Conservation (phyloP, 2,329 filamentous ascomycete genomes). For the Colletotrichum plurivorum region DNA sequence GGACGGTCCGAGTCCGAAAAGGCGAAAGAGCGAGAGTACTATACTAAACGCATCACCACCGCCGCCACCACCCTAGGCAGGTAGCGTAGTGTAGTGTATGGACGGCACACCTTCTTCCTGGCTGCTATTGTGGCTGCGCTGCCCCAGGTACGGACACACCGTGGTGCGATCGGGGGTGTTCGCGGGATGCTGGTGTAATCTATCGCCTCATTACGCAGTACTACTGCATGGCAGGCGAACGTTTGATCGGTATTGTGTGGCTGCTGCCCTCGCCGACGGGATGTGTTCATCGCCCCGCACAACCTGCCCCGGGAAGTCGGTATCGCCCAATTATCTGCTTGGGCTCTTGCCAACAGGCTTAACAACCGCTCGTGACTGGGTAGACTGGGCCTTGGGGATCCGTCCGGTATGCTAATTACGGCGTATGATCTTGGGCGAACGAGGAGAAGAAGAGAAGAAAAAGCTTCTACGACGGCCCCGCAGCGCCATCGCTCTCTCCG, state of each 20-base stretch:
- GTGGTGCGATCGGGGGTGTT: background rate
- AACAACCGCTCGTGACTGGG: background rate
- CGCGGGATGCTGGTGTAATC: constrained; percentile 6
- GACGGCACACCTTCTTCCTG: too few species aligned
- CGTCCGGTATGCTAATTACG: constrained; percentile 14
- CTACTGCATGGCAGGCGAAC: too few species aligned
- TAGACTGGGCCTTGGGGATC: too few species aligned
- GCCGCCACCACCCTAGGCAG: background rate
- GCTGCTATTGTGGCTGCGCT: constrained; percentile 19
- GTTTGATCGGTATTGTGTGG: too few species aligned
- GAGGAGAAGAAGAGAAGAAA: constrained; percentile 1
- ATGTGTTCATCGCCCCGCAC: too few species aligned
- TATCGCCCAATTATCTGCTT: too few species aligned
- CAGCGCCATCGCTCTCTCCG: constrained; percentile 30
- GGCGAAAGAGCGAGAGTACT: background rate
- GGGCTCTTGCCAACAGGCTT: background rate
- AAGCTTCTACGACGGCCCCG: constrained; percentile 20
- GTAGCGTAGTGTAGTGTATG: background rate
- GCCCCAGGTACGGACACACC: constrained; percentile 11
- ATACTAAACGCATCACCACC: constrained; percentile 17
- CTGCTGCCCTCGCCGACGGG: too few species aligned
- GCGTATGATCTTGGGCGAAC: background rate
- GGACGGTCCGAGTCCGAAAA: constrained; percentile 2
- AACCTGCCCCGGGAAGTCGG: too few species aligned
- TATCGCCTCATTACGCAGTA: constrained; percentile 13